phyloP scores from a whole-genome alignment of 805 yeast genomes.

The Suhomyces tanzawaensis region DNA sequence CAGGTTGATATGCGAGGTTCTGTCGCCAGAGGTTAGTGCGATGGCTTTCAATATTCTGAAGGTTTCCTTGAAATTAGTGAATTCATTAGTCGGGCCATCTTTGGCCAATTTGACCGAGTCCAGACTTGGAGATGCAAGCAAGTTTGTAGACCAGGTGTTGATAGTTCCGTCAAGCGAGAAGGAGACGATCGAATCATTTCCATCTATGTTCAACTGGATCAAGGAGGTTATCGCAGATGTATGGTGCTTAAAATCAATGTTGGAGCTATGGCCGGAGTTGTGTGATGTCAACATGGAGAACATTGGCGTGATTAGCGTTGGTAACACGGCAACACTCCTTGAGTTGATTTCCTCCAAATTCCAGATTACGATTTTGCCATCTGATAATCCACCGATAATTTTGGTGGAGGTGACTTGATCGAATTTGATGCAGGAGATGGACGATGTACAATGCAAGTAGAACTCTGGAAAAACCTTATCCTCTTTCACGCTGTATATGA shows the following conservation, averaged over 20 bases:
- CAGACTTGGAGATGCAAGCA: constrained; percentile 28
- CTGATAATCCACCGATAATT: constrained; percentile 47
- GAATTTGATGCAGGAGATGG: constrained; percentile 39
- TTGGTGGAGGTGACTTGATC: constrained; percentile 36
- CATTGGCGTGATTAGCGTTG: constrained; percentile 21
- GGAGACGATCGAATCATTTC: constrained; percentile 19
- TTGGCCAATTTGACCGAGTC: constrained; percentile 14
- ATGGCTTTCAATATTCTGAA: constrained; percentile 8
- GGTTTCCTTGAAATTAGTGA: constrained; percentile 8
- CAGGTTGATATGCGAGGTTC: constrained; percentile 1
- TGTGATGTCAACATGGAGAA: constrained; percentile 12
- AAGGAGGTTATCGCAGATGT: constrained; percentile 22
- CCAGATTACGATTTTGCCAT: constrained; percentile 55
- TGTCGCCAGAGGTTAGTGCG: constrained; percentile 1
- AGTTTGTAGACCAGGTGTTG: constrained; percentile 34
- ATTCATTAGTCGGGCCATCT: constrained; percentile 9
- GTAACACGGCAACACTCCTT: constrained; percentile 16
- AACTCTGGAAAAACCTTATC: constrained; percentile 29
- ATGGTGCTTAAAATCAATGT: constrained; percentile 13
- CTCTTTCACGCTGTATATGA: constrained; percentile 10
- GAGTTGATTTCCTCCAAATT: constrained; percentile 26
- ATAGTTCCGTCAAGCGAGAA: constrained; percentile 26
- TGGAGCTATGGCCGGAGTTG: neutral
- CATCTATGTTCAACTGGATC: constrained; percentile 19
- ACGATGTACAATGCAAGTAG: constrained; percentile 40